Base-by-base conservation (phyloP, 2,329 filamentous ascomycete genomes). In the Fusarium pininemorale region DNA sequence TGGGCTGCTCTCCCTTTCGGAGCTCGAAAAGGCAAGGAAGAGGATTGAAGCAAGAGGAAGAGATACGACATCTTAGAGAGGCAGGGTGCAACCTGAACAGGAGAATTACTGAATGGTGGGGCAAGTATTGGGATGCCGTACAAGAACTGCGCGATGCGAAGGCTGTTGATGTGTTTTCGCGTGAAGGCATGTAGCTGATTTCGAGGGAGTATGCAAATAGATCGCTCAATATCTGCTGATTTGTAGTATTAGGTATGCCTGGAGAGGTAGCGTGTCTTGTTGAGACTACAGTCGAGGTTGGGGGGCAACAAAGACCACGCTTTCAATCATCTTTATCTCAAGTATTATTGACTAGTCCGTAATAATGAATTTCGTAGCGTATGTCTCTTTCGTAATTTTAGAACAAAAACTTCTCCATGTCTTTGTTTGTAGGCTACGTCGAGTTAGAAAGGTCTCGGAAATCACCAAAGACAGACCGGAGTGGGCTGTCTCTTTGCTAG, bases 41-140 rank as follows among this genome's bases (percentile, higher is more conserved):
- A 11, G 0, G 0, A 7, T 24, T 11, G 4, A 42, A 7, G 9
- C n/a, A 42, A 4, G 14, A n/a, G 9, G 41, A 42, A 42, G 41
- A 24, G 9, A 42, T 42, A 42, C 22, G 22, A 5, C 14, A 15
- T 42, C 22, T 1, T n/a, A 7, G 41, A 5, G 14, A 10, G n/a
- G 41, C 6, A 16, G 5, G 38, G 12, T 13, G 22, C 1, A 16
- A 6, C 14, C 22, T 24, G n/a, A 42, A 0, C n/a, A 10, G 7
- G n/a, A 24, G 15, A 24, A 12, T 24, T 24, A 2, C 2, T 12
- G 15, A 16, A 44, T 44, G n/a, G 41, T 1, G n/a, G 22, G 15
- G 16, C n/a, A 44, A 44, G 0, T 24, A 44, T 44, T n/a, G 14
- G 22, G 22, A 22, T 0, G 9, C n/a, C 39, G 14, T 7, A 10